phyloP scores from a whole-genome alignment of 2,329 filamentous ascomycete species.

The Cordyceps militaris region DNA sequence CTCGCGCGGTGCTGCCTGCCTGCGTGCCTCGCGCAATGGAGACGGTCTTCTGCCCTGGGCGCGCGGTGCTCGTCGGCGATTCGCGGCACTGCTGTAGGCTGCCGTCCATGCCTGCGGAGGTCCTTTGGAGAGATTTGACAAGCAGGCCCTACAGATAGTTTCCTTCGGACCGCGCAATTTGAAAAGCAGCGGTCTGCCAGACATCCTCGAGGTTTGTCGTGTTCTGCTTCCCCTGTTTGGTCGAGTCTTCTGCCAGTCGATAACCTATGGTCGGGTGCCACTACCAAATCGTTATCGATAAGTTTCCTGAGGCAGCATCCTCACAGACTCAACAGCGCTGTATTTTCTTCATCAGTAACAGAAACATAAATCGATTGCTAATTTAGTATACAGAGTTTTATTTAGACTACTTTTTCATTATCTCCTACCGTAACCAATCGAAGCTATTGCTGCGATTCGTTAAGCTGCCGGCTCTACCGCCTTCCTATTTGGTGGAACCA shows the following conservation, averaged over 20 bases:
- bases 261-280: not conserved
- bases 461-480: slow-evolving; percentile 21
- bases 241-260: not conserved
- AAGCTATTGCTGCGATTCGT: not conserved
- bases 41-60: slow-evolving; percentile 6
- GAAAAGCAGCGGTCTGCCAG: slow-evolving; percentile 26
- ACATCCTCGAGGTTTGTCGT: slow-evolving; percentile 7
- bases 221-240: slow-evolving; percentile 7
- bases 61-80: slow-evolving; percentile 17
- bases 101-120: slow-evolving; percentile 23
- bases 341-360: not conserved
- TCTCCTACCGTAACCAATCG: not conserved
- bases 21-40: not conserved
- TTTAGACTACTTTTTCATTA: not conserved
- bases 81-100: slow-evolving; percentile 27
- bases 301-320: not conserved
- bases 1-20: not conserved
- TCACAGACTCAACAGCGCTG: slow-evolving; percentile 13
- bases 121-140: slow-evolving; percentile 24
- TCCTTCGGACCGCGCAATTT: slow-evolving; percentile 29
- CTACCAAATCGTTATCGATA: slow-evolving; percentile 11
- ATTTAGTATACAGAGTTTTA: not conserved
- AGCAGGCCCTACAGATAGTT: slow-evolving; percentile 33
- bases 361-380: not conserved
- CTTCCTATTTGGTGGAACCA: slow-evolving; percentile 16